Base-by-base conservation (phyloP, 441 rosid genomes). In the Dalechampia spathulata region DNA sequence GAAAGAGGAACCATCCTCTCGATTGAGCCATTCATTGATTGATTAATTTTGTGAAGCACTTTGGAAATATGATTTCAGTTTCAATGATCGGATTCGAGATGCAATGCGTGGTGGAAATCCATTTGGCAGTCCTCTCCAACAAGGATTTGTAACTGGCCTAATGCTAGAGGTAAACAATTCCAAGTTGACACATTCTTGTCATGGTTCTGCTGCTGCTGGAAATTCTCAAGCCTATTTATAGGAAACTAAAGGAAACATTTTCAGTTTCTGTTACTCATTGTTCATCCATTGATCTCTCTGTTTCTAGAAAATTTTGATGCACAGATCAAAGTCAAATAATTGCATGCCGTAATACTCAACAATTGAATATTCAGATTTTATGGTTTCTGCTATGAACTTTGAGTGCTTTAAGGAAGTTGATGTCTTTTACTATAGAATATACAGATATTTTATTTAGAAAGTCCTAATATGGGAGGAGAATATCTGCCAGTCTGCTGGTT, bases 71-170 rank as follows among this genome's bases (percentile, higher is more conserved):
- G 45, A 32, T 57, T 72, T 61, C 84, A 89, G 99, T 70, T 93
- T 93, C 67, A 90, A 93, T 57, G 99, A 93, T 72, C 99, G 97
- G 57, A 72, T 93, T 64, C 90, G 99, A 49, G 99, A 93, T 78
- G 97, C 97, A 63, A 70, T 81, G 76, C 91, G 83, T 75, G 99
- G 99, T 55, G 99, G 99, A 59, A 90, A 97, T 67, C 99, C 99
- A 20, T 93, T 93, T 83, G 97, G 97, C 47, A 86, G 77, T 60
- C 96, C 96, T 70, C 97, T 93, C 68, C 97, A 90, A 73, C 99
- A 93, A 75, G 99, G 99, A 62, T 93, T 83, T 67, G 73, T 81
- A 53, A 93, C 99, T 56, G 99, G 97, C 57, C 76, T 93, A 61
- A 58, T 77, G 57, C 72, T 90, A 72, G 90, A 83, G 95, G 99